Conservation (phyloP, 164 flowering plant genomes). For the Protea cynaroides region DNA sequence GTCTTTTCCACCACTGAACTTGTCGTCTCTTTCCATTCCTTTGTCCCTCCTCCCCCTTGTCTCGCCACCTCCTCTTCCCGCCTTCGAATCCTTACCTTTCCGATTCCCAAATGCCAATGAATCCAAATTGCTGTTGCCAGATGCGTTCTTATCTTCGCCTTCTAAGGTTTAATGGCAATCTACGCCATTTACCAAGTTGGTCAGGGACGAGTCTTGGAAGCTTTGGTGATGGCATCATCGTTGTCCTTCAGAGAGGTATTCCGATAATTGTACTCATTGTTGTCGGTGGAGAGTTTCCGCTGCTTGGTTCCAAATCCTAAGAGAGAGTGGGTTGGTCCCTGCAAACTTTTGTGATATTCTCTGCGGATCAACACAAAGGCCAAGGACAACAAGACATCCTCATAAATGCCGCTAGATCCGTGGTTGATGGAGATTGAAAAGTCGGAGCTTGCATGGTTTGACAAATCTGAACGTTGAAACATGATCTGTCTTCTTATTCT, state of each 20-base stretch:
- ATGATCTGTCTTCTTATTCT: too few species aligned
- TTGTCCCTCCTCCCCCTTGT: constrained; percentile 16
- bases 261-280: too few species aligned
- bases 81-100: constrained; percentile 12
- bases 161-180: constrained; percentile 27
- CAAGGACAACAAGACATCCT: too few species aligned
- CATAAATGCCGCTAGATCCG: too few species aligned
- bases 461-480: too few species aligned
- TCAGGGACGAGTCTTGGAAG: constrained; percentile 39
- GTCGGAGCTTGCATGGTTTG: too few species aligned
- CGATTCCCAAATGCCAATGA: constrained; percentile 29
- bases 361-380: too few species aligned
- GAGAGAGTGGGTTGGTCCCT: too few species aligned
- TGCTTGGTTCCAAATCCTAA: background rate
- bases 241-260: too few species aligned
- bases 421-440: too few species aligned
- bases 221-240: constrained; percentile 10
- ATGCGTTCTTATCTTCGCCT: constrained; percentile 15
- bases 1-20: constrained; percentile 22
- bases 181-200: constrained; percentile 26
- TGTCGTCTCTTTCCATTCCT: constrained; percentile 23
- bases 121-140: background rate
- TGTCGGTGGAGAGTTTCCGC: background rate
- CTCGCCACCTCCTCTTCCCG: constrained; percentile 7
- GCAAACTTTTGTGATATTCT: too few species aligned